Evolutionary conservation across 768 basidiomycete species (phyloP).

Genomic region (Russula olivacea): DNA sequence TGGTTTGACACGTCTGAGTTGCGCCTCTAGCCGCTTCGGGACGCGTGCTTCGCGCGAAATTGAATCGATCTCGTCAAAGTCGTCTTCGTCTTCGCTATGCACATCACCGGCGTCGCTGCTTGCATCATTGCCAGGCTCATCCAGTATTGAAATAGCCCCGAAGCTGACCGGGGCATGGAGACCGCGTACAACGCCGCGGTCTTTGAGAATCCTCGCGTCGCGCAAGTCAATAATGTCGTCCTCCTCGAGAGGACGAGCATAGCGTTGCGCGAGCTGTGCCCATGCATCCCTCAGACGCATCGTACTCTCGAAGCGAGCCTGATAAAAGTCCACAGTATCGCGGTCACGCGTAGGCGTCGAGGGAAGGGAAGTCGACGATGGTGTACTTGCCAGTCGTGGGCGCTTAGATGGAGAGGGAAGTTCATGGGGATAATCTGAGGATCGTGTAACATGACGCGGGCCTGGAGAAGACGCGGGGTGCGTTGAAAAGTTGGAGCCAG

Average conservation of each 20-base stretch:
- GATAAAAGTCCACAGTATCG: slow-evolving; percentile 40
- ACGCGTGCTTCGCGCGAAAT: slow-evolving; percentile 36
- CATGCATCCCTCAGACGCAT: slow-evolving; percentile 56
- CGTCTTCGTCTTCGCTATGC: slow-evolving; percentile 47
- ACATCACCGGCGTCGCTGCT: slow-evolving; percentile 34
- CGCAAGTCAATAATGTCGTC: slow-evolving; percentile 74
- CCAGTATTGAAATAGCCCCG: slow-evolving; percentile 44
- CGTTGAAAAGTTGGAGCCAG: slow-evolving; percentile 37
- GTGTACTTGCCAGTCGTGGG: slow-evolving; percentile 42
- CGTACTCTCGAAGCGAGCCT: slow-evolving; percentile 51
- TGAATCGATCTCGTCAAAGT: slow-evolving; percentile 53
- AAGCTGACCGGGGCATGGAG: slow-evolving; percentile 41
- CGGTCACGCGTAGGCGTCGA: slow-evolving; percentile 21
- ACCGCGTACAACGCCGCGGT: slow-evolving; percentile 58
- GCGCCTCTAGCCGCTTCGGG: slow-evolving; percentile 33
- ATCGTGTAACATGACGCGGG: slow-evolving; percentile 28
- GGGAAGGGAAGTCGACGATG: slow-evolving; percentile 33
- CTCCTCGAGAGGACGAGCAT: slow-evolving; percentile 60
- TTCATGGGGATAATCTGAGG: slow-evolving; percentile 26
- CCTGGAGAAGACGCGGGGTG: slow-evolving; percentile 51
- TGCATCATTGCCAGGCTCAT: slow-evolving; percentile 33
- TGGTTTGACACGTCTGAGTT: slow-evolving; percentile 34
- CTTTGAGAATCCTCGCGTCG: slow-evolving; percentile 55
- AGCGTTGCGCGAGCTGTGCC: slow-evolving; percentile 63
- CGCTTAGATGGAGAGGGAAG: slow-evolving; percentile 43